phyloP scores from a whole-genome alignment of 2,329 filamentous ascomycete genomes.

The Colletotrichum tabaci region DNA sequence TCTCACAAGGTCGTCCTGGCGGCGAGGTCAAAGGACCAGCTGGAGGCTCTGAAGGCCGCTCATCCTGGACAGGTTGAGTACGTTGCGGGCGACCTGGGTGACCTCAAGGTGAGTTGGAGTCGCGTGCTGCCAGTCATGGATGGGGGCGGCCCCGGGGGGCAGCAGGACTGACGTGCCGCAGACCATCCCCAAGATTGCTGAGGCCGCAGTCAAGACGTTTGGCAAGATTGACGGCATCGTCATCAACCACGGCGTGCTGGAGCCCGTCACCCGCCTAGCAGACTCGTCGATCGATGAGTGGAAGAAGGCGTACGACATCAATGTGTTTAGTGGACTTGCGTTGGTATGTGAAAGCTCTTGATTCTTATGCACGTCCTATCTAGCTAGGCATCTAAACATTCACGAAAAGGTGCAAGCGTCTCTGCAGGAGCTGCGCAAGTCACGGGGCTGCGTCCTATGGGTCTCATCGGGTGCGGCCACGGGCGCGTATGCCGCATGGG shows the following conservation, averaged over 20 bases:
- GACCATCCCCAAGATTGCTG: constrained; percentile 74
- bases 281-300: constrained; percentile 81
- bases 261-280: constrained; percentile 80
- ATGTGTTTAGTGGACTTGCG: constrained; percentile 87
- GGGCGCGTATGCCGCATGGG: constrained; percentile 80
- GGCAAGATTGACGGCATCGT: constrained; percentile 85
- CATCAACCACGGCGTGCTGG: constrained; percentile 88
- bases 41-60: constrained; percentile 66
- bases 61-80: constrained; percentile 69
- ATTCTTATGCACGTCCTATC: background rate
- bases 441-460: constrained; percentile 81
- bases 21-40: constrained; percentile 65
- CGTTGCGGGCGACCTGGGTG: constrained; percentile 69
- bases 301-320: constrained; percentile 83
- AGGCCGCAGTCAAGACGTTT: constrained; percentile 77
- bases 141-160: too few relatives aligned
- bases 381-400: constrained; percentile 20
- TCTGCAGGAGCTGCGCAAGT: constrained; percentile 77
- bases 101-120: constrained; percentile 60
- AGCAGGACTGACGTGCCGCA: constrained; percentile 45
- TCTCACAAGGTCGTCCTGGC: constrained; percentile 73
- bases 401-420: constrained; percentile 75
- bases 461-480: constrained; percentile 84
- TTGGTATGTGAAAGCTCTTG: constrained; percentile 69
- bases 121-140: background rate